phyloP scores from a whole-genome alignment of 2,329 filamentous ascomycete species.

The Aureobasidium zeae region DNA sequence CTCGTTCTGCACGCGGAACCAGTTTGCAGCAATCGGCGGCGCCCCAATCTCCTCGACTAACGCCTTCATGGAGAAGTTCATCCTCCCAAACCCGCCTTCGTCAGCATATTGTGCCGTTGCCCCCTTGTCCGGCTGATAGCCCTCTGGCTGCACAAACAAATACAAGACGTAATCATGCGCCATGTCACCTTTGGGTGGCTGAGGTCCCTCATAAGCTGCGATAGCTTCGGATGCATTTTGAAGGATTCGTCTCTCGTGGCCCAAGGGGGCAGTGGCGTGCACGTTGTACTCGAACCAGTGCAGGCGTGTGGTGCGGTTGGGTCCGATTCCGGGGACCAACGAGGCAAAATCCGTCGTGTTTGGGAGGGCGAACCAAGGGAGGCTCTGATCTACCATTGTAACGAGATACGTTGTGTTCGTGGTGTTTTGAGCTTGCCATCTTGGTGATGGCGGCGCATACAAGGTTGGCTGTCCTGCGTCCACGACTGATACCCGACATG shows the following conservation, averaged over 20 bases:
- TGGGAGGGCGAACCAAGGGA: conserved; percentile 18
- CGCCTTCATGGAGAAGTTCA: conserved; percentile 23
- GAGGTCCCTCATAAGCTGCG: conserved; percentile 22
- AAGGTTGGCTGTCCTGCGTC: conserved; percentile 11
- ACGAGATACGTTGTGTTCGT: conserved; percentile 20
- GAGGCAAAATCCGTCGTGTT: conserved; percentile 17
- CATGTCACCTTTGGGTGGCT: conserved; percentile 23
- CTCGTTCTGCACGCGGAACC: conserved; percentile 15
- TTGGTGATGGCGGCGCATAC: not conserved
- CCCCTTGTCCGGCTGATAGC: conserved; percentile 20
- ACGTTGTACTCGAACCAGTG: conserved; percentile 26
- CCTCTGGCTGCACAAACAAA: conserved; percentile 24
- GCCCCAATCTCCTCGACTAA: conserved; percentile 19
- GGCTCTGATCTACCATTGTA: conserved; percentile 23
- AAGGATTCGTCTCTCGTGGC: conserved; percentile 17
- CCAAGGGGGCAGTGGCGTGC: not conserved
- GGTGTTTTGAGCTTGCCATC: not conserved
- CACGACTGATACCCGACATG: not conserved
- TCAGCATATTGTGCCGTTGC: conserved; percentile 17
- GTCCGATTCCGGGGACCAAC: conserved; percentile 21
- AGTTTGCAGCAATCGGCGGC: conserved; percentile 24
- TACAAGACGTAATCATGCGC: conserved; percentile 26
- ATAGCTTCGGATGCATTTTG: conserved; percentile 18
- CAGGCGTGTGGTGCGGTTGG: conserved; percentile 25
- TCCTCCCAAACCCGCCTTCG: conserved; percentile 17